phyloP scores from a whole-genome alignment of 768 basidiomycete species.

The Suillus spraguei region DNA sequence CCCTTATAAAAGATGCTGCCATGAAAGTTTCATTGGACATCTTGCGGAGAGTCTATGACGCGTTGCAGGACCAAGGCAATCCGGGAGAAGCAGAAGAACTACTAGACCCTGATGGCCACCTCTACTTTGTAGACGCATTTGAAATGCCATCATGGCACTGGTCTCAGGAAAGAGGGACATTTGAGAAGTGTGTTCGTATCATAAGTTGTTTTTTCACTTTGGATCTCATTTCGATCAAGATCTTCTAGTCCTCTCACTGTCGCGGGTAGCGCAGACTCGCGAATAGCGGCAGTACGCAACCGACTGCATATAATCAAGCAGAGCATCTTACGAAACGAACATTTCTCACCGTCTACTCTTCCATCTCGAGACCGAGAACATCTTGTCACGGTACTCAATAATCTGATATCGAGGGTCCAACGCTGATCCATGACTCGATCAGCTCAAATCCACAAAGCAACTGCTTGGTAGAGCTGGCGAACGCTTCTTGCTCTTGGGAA shows the following conservation, averaged over 20 bases:
- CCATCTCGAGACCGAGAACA: slow-evolving; percentile 86
- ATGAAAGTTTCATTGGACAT: slow-evolving; percentile 80
- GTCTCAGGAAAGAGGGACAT: slow-evolving; percentile 83
- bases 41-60: slow-evolving; percentile 72
- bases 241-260: slow-evolving; percentile 58
- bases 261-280: slow-evolving; percentile 84
- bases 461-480: slow-evolving; percentile 88
- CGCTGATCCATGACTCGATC: slow-evolving; percentile 14
- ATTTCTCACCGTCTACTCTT: slow-evolving; percentile 94
- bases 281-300: slow-evolving; percentile 79
- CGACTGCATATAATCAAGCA: slow-evolving; percentile 91
- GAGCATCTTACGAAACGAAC: slow-evolving; percentile 92
- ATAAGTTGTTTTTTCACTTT: slow-evolving; percentile 7
- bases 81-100: slow-evolving; percentile 52
- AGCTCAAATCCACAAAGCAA: slow-evolving; percentile 97
- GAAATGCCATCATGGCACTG: slow-evolving; percentile 97
- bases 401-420: neutral
- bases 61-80: slow-evolving; percentile 66
- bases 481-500: slow-evolving; percentile 90
- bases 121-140: slow-evolving; percentile 86
- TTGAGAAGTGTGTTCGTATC: slow-evolving; percentile 68
- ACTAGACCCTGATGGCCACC: slow-evolving; percentile 79
- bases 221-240: slow-evolving; percentile 38
- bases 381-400: slow-evolving; percentile 72
- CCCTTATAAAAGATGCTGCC: slow-evolving; percentile 57